Evolutionary conservation across 176 grass and related monocot species (phyloP).

Genomic region (Ensete glaucum): DNA sequence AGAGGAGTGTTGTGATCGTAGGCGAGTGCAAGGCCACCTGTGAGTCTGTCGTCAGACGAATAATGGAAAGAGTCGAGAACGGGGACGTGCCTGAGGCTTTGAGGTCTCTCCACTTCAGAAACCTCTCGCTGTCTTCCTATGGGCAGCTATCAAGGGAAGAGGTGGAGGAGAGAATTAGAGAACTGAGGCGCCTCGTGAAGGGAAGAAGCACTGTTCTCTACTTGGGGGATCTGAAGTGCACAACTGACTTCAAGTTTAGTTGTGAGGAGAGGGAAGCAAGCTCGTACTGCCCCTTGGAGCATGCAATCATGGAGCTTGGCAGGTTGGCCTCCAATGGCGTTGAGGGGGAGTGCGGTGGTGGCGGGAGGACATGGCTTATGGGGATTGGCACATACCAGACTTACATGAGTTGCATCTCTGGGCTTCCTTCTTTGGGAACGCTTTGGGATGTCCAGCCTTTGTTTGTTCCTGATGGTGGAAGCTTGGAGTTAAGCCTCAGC

Average conservation of each 20-base stretch:
- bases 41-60: constrained; percentile 39
- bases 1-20: constrained; percentile 52
- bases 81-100: constrained; percentile 47
- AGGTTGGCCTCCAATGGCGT: constrained; percentile 28
- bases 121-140: constrained; percentile 59
- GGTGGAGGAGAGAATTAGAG: constrained; percentile 49
- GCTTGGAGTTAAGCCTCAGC: constrained; percentile 67
- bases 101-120: constrained; percentile 41
- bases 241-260: constrained; percentile 48
- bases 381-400: constrained; percentile 67
- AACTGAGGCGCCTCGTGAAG: constrained; percentile 56
- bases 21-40: constrained; percentile 45
- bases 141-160: constrained; percentile 46
- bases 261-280: constrained; percentile 26
- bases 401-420: constrained; percentile 56
- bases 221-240: constrained; percentile 73
- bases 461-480: constrained; percentile 38
- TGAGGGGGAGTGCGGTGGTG: constrained; percentile 12
- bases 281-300: constrained; percentile 56
- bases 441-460: constrained; percentile 64
- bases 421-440: constrained; percentile 64
- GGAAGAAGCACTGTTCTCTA: constrained; percentile 39
- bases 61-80: constrained; percentile 46
- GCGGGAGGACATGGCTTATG: constrained; percentile 41
- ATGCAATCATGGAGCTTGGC: constrained; percentile 58